These are phyloP conservation scores for Mucuna pruriens DNA, from an alignment of 306 rosid species.

Conservation along the genomic window DNA sequence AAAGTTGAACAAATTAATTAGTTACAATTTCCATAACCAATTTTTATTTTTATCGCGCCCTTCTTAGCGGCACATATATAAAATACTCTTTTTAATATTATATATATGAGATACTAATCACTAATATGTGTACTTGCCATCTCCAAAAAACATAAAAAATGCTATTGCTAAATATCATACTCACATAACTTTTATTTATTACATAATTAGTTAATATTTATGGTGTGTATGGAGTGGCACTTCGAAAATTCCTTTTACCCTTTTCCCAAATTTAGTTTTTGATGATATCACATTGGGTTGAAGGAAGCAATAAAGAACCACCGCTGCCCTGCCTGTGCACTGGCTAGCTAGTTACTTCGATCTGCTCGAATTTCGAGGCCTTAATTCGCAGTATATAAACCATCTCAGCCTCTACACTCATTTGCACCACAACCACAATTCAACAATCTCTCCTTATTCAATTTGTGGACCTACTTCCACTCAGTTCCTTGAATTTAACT, in stretches of 20 bases:
- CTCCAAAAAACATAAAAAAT: conserved; percentile 32
- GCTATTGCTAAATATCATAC: neutral
- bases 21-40: conserved; percentile 8
- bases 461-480: neutral
- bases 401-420: conserved; percentile 37
- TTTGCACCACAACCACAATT: conserved; percentile 41
- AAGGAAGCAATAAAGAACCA: conserved; percentile 50
- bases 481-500: neutral
- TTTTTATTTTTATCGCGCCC: neutral
- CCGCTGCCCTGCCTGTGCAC: conserved; percentile 32
- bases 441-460: conserved; percentile 15
- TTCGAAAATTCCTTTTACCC: conserved; percentile 36
- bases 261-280: conserved; percentile 40
- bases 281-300: conserved; percentile 49
- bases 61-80: neutral
- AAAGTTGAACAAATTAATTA: conserved; percentile 58
- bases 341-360: conserved; percentile 29
- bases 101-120: neutral
- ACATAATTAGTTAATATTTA: neutral
- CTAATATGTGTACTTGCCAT: conserved; percentile 10
- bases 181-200: neutral
- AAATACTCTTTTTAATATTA: neutral
- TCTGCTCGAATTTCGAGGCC: conserved; percentile 63
- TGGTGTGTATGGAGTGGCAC: conserved; percentile 38
- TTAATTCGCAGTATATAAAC: conserved; percentile 68